Evolutionary conservation across 805 yeast species (phyloP), one percentile per base, ranked within the genome.

Genomic region (Saturnispora besseyi): DNA sequence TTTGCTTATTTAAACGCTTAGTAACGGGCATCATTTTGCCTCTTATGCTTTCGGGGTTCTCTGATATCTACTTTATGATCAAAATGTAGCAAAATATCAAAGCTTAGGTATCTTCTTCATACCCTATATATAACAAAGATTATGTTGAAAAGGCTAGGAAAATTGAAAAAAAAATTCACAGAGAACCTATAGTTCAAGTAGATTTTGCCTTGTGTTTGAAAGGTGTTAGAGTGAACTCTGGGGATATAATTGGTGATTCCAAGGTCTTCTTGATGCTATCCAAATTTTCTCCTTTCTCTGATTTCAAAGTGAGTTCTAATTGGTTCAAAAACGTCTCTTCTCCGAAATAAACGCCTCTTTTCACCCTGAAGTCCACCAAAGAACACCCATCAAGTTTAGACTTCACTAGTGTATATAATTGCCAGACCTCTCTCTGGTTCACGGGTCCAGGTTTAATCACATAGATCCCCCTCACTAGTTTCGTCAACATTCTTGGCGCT

Each of bases 281-380:
- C 36, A 18, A 30, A 69, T 69, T 45, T 74, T 70, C 86, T 84
- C 79, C 44, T 2, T 36, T 34, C 15, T 41, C 34, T 5, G 47
- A 13, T 33, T 48, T 31, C 15, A 55, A 46, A 7, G 54, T 24
- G 2, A 56, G 33, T 21, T 53, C 50, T 10, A 56, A 10, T 30
- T 53, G 53, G 34, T 54, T 49, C 45, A 53, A 41, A 29, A 51
- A 52, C 8, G 47, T 46, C 5, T 32, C 12, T 2, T 26, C 42
- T 3, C 62, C 62, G 22, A 49, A 52, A 28, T 54, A 51, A 13
- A 45, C 38, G 4, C 45, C 50, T 12, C 51, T 46, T 2, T 61
- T 59, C 7, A 59, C 41, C 30, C 47, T 48, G 41, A 60, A 58
- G 44, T 58, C 59, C 15, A 54, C 38, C 15, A 57, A 26, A 9